Conservation (phyloP, 345 rosid species). For the Eucalyptus pumila region DNA sequence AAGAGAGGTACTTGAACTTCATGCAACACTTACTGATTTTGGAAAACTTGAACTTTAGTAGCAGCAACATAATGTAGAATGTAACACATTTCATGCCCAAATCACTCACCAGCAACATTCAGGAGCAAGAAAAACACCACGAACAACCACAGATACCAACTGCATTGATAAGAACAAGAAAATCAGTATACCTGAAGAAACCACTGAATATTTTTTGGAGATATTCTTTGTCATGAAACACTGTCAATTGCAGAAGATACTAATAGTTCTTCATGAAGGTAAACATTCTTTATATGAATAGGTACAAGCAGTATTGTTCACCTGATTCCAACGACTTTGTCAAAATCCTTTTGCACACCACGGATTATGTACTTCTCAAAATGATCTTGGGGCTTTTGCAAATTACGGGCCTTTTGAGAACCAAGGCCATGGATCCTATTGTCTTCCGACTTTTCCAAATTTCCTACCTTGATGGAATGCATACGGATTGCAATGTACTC, state of each 20-base stretch:
- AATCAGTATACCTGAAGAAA: not conserved
- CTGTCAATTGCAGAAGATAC: not conserved
- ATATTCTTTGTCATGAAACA: not conserved
- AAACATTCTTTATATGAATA: not conserved
- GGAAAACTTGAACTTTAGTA: not conserved
- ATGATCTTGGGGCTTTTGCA: no score
- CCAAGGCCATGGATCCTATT: no score
- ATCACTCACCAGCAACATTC: slow-evolving; percentile 43
- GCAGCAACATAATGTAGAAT: not conserved
- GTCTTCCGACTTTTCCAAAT: no score
- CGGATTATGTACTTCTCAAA: slow-evolving; percentile 65
- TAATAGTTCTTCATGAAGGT: not conserved
- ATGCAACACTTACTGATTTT: not conserved
- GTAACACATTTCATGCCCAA: no score
- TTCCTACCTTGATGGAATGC: slow-evolving; percentile 63
- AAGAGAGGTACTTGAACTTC: not conserved
- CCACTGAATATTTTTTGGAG: not conserved
- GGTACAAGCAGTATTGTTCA: not conserved
- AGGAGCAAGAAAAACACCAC: slow-evolving; percentile 69
- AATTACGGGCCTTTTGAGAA: no score
- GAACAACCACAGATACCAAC: slow-evolving; percentile 92
- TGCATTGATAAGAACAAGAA: slow-evolving; percentile 6
- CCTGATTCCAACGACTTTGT: slow-evolving; percentile 93
- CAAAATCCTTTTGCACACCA: slow-evolving; percentile 87
- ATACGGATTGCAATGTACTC: slow-evolving; percentile 71